Evolutionary conservation across 805 yeast genomes (phyloP), one percentile per base, ranked within the genome.

Genomic region (Vanderwaltozyma tropicalis): DNA sequence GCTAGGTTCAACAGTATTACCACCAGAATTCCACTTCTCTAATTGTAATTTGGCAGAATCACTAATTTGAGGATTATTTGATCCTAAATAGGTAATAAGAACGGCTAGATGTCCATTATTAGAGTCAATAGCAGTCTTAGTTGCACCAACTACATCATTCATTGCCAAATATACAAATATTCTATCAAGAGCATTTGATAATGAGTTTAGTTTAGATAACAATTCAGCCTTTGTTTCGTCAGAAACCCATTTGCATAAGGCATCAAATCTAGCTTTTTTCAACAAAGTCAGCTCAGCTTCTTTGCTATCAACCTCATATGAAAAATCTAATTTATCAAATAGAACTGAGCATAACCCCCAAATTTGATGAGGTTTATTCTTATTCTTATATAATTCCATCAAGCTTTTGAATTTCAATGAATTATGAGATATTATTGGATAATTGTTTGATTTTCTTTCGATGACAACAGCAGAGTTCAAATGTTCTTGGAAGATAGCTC

Each of bases 91-190:
- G 0, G 95, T 70, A 11, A 89, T 57, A 20, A 85, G 50, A 0
- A 74, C 75, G 0, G 95, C 76, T 15, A 89, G 58, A 55, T 88
- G 95, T 5, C 71, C 60, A 49, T 83, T 82, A 8, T 69, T 68
- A 0, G 80, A 59, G n/a, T 68, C 61, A 1, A 77, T 58, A 1
- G 96, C 88, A 3, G 64, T 42, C 22, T 66, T 64, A 5, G 78
- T 65, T 1, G 97, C 96, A 20, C 66, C 65, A 8, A 68, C 62
- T 21, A 85, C 50, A 39, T 79, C 73, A 38, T 81, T 78, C 4
- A 71, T 63, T 24, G 76, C 66, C 9, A 80, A 43, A 19, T 63
- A 52, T 3, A 69, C 50, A 51, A 74, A 77, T 0, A 81, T 67
- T 17, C 57, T 55, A 27, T 78, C 80, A 16, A 78, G 61, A 0